Evolutionary conservation across 345 rosid species (phyloP).

Genomic region (Erysimum cheiranthoides): DNA sequence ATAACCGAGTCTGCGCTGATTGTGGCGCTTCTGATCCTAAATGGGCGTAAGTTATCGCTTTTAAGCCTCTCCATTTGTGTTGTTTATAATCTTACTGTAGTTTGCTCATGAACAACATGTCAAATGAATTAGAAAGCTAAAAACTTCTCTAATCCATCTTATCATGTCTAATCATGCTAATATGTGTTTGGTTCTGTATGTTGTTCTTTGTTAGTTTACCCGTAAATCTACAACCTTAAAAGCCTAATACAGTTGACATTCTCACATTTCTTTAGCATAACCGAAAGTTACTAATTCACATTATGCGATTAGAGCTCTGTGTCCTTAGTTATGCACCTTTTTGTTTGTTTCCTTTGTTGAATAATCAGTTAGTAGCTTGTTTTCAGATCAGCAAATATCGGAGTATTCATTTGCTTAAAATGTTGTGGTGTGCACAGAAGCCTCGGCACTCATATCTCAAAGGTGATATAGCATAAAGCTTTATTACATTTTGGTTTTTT

Average conservation of each 20-base stretch:
- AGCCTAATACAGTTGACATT: not conserved
- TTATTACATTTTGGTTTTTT: not conserved
- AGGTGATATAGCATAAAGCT: slow-evolving; percentile 52
- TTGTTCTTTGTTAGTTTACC: not conserved
- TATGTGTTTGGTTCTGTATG: not conserved
- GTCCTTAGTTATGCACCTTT: not conserved
- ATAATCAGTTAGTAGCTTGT: slow-evolving; percentile 28
- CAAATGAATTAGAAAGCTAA: not conserved
- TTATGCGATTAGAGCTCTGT: not conserved
- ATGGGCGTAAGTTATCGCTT: slow-evolving; percentile 79
- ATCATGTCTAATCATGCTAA: not conserved
- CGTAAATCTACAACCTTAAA: not conserved
- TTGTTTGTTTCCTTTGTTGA: not conserved
- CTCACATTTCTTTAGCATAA: not conserved
- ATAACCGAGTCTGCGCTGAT: slow-evolving; percentile 83
- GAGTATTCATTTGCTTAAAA: slow-evolving; percentile 92
- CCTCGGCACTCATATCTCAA: slow-evolving; percentile 93
- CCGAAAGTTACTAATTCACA: not conserved
- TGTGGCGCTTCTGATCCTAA: slow-evolving; percentile 93
- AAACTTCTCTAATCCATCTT: not conserved
- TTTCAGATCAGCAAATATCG: slow-evolving; percentile 73
- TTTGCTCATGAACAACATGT: not conserved
- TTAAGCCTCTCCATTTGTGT: not conserved
- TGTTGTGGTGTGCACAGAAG: slow-evolving; percentile 95
- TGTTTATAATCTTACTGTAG: not conserved